These are phyloP conservation scores for Claviceps humidiphila DNA, from an alignment of 2,329 filamentous ascomycete genomes.

Conservation along the genomic window DNA sequence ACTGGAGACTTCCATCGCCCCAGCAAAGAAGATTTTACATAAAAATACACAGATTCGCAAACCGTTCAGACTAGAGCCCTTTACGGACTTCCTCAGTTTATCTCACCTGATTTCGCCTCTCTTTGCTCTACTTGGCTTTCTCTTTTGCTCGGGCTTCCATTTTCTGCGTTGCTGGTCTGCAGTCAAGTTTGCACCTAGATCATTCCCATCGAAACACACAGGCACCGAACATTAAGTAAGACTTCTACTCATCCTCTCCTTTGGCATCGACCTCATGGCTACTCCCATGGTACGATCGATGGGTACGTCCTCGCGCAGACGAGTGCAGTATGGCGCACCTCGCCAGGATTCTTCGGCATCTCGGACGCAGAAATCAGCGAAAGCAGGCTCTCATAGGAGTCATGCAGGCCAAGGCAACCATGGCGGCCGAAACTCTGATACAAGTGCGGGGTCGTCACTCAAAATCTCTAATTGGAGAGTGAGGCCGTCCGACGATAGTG, in stretches of 20 bases:
- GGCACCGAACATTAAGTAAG: not conserved
- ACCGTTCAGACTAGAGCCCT: not conserved
- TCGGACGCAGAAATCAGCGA: not conserved
- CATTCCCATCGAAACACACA: too few relatives aligned
- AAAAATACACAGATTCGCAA: not conserved
- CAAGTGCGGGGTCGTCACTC: not conserved
- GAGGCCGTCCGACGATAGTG: slow-evolving; percentile 2
- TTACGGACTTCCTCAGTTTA: too few relatives aligned
- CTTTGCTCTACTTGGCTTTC: not conserved
- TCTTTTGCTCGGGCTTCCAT: not conserved
- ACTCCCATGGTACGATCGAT: not conserved
- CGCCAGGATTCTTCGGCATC: not conserved
- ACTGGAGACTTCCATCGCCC: too few relatives aligned
- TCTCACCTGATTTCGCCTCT: too few relatives aligned
- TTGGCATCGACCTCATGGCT: not conserved
- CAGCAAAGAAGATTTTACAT: too few relatives aligned
- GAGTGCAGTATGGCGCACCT: not conserved
- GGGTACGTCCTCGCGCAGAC: not conserved
- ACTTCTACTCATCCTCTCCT: not conserved
- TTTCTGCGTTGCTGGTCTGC: too few relatives aligned
- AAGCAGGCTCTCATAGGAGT: not conserved
- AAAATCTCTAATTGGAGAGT: slow-evolving; percentile 4
- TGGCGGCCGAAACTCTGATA: not conserved
- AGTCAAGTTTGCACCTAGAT: too few relatives aligned
- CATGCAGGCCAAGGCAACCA: not conserved